Evolutionary conservation across 1,284 basidiomycete genomes (phyloP), one percentile per base, ranked within the genome.

Genomic region (Phlebopus sp.): DNA sequence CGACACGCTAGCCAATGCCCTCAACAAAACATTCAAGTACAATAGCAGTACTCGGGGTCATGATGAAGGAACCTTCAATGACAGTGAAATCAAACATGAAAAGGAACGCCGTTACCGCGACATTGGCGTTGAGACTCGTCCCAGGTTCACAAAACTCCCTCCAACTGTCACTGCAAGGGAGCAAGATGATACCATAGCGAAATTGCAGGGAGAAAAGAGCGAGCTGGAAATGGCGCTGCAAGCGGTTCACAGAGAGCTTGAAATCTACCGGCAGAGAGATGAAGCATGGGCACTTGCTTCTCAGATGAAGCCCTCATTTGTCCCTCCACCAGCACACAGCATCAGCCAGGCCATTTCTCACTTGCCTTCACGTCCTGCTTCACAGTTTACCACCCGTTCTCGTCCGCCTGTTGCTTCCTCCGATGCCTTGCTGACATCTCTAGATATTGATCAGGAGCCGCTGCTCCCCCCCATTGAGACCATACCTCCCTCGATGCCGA

Each of bases 21-120:
- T 63, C 13, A 63, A 63, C 42, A 51, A 52, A 19, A 67, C 61
- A 35, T 63, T 63, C 17, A 54, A 51, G 46, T 38, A 44, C 6
- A 63, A 67, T 52, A 41, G 47, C 35, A 53, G 49, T 41, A 38
- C 50, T 50, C 43, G 50, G 42, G 10, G 51, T 31, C 32, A 46
- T 37, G 36, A 31, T n/a, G 17, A 29, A 29, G 10, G 27, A 29
- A 29, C 10, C 15, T 35, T 35, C 2, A 5, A 35, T 35, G 32
- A 29, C 10, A 29, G 2, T 11, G 27, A 29, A 29, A 29, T 11
- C 27, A 29, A 29, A 5, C 27, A 29, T 2, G 10, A 29, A 11
- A 10, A 23, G 36, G 46, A 49, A 51, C 47, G 25, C 23, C 34
- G 47, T 42, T 59, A 64, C 52, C 60, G 27, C 37, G 47, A 64